Conservation (phyloP, 108 stramenopile genomes). For the Cyclotella cryptica region DNA sequence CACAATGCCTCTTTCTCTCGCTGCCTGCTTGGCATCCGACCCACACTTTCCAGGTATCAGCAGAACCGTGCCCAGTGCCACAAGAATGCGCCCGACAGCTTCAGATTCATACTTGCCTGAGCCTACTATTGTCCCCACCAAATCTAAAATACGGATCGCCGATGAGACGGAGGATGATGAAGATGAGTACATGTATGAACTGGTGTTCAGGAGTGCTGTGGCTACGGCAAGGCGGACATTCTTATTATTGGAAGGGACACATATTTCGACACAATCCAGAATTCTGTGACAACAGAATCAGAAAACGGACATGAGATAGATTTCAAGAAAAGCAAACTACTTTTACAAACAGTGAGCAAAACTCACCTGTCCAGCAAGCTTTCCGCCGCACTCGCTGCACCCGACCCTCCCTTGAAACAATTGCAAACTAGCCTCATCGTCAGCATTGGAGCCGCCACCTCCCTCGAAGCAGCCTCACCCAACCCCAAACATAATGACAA, state of each 20-base stretch:
- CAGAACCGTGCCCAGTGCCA: conserved; percentile 77
- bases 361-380: conserved; percentile 42
- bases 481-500: conserved; percentile 44
- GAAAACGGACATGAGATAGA: conserved; percentile 6
- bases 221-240: conserved; percentile 83
- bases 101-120: conserved; percentile 73
- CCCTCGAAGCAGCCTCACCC: conserved; percentile 43
- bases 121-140: conserved; percentile 58
- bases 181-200: conserved; percentile 61
- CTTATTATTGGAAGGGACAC: conserved; percentile 70
- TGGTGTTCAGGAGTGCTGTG: conserved; percentile 76
- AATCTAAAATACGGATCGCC: conserved; percentile 50
- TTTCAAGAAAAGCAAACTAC: background rate
- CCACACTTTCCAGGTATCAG: conserved; percentile 52
- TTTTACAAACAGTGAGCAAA: background rate
- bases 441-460: conserved; percentile 88
- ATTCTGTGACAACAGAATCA: conserved; percentile 28
- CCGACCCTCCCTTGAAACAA: conserved; percentile 75
- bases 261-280: conserved; percentile 59
- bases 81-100: conserved; percentile 61
- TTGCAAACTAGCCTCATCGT: conserved; percentile 80
- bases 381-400: conserved; percentile 67
- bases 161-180: conserved; percentile 26
- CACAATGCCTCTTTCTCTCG: conserved; percentile 60
- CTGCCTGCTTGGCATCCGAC: conserved; percentile 59